Base-by-base conservation (phyloP, 805 yeast genomes). In the Candida qinlingensis region DNA sequence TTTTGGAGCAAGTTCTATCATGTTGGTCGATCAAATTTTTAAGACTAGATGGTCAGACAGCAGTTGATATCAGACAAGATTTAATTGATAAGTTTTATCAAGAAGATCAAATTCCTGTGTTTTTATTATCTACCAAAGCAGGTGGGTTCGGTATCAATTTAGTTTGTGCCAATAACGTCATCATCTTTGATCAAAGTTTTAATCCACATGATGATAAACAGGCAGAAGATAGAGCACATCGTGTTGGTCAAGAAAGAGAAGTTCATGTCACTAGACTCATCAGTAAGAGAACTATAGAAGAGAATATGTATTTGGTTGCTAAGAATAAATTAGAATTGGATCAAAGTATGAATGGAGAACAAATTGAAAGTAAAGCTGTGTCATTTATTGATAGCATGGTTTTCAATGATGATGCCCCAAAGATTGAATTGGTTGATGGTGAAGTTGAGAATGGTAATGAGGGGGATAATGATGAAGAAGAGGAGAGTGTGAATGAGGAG, bases 91-190 rank as follows among this genome's bases (percentile, higher is more conserved):
- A 80, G 56, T 94, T 87, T 62, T 85, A 89, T 60, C 90, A 87
- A 34, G 96, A 90, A 52, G 77, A 78, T 0, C 73, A 80, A 5
- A 87, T 94, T 54, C 92, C 96, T 0, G 85, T 94, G 4, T 92
- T 94, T 60, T 72, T 94, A 44, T 71, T 94, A 40, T 88, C 97
- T 9, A 94, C 99, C 4, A 89, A 88, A 63, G 98, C 99, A 1
- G 99, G 99, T 63, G 99, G 99, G 1, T 94, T 94, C 68, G 99
- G 99, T 49, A 94, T 94, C 68, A 94, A 94, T 62, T 75, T 94
- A 59, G 94, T 96, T 1, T 94, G 96, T 62, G 98, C 99, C 7
- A 92, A 89, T 63, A 81, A 84, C 52, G 99, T 94, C 2, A 75
- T 94, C 46, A 87, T 94, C 33, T 91, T 83, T 62, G 99, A 94